A percentile compares a stretch with the other conserved stretches of the same genome.
phyloP scores from a whole-genome alignment of 371 early-diverging fungal genomes.

The Syncephalis plumigaleata region DNA sequence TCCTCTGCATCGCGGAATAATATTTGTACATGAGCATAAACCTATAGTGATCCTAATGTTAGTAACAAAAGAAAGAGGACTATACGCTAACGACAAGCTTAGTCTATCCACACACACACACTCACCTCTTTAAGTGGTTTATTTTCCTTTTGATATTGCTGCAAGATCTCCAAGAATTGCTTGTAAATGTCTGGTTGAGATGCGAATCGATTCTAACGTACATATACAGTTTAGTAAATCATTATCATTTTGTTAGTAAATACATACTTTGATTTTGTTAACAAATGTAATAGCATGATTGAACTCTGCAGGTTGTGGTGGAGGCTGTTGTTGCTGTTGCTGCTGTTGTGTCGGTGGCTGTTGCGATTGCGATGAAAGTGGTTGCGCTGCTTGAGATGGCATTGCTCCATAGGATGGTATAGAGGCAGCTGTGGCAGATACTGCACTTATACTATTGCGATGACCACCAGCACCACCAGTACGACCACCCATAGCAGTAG shows the following conservation, averaged over 20 bases:
- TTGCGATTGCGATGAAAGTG: no score
- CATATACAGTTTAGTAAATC: not conserved
- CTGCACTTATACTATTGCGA: no score
- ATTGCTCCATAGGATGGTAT: conserved; percentile 1
- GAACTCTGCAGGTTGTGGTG: conserved; percentile 59
- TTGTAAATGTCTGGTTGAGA: conserved; percentile 82
- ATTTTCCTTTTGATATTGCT: conserved; percentile 80
- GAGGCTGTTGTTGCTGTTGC: conserved; percentile 10
- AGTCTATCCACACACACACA: not conserved
- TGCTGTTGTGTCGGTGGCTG: conserved; percentile 3
- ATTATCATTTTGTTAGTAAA: not conserved
- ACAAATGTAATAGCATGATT: conserved; percentile 90
- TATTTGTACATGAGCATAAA: conserved; percentile 73
- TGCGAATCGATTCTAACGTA: conserved; percentile 54
- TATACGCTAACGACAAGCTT: no score
- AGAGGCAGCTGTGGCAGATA: no score
- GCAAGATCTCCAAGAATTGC: conserved; percentile 87
- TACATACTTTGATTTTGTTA: conserved; percentile 74
- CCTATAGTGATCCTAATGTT: conserved; percentile 20
- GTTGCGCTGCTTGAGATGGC: no score
- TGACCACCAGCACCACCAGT: no score
- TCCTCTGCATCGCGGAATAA: conserved; percentile 75
- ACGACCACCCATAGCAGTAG: no score
- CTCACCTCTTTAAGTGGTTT: conserved; percentile 73
- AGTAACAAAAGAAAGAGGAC: not conserved